These are phyloP conservation scores for Carex sylvatica DNA, from an alignment of 202 grass and related monocot genomes.

Conservation along the genomic window DNA sequence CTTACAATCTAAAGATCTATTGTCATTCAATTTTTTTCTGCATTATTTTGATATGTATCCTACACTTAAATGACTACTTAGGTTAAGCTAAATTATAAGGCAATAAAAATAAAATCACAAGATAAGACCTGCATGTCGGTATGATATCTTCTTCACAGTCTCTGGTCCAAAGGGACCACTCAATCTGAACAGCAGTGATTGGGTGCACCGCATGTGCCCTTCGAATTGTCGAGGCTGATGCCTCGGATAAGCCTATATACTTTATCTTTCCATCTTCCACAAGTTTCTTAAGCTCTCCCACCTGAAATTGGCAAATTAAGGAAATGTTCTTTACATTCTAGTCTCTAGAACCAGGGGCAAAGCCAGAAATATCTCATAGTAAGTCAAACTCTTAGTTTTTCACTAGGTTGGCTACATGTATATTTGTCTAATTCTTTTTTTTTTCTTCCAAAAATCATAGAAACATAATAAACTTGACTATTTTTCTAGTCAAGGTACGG, in stretches of 20 bases:
- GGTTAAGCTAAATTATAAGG: neutral
- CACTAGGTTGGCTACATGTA: neutral
- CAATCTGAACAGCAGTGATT: slow-evolving; percentile 65
- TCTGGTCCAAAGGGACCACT: slow-evolving; percentile 78
- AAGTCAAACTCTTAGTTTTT: neutral
- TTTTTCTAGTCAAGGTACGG: neutral
- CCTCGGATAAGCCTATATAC: slow-evolving; percentile 74
- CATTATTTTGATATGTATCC: neutral
- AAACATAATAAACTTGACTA: neutral
- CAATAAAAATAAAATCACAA: neutral
- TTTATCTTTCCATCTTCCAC: slow-evolving; percentile 81
- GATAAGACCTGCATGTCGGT: slow-evolving; percentile 64
- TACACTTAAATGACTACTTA: neutral
- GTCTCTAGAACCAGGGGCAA: neutral
- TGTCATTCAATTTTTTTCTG: neutral
- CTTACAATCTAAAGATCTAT: neutral
- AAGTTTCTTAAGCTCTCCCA: slow-evolving; percentile 73
- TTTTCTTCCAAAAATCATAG: neutral
- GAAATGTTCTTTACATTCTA: neutral
- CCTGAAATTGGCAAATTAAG: slow-evolving; percentile 32
- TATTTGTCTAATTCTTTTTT: neutral
- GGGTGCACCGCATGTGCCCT: slow-evolving; percentile 73
- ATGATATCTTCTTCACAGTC: slow-evolving; percentile 70
- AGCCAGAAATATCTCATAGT: neutral
- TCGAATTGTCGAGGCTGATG: slow-evolving; percentile 68